These are phyloP conservation scores for Acacia pycnantha DNA, from an alignment of 331 rosid species.

Conservation along the genomic window DNA sequence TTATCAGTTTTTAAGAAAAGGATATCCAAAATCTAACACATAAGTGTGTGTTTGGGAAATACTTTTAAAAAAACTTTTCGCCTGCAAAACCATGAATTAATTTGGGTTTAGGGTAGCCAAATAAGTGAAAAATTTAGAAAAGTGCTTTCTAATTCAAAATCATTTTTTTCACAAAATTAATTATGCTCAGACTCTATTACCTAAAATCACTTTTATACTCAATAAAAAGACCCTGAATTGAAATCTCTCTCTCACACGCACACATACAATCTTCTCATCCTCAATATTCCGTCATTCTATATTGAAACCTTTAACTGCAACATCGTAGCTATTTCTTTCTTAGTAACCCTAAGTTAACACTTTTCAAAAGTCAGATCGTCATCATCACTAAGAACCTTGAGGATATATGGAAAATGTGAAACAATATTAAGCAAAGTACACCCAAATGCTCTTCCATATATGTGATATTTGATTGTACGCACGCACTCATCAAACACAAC, in stretches of 20 bases:
- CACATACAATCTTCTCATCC: neutral
- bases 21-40: neutral
- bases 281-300: neutral
- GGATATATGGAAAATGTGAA: neutral
- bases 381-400: neutral
- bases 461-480: constrained; percentile 18
- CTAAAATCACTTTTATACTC: neutral
- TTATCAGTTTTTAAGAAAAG: neutral
- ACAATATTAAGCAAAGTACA: too few relatives aligned
- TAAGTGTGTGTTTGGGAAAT: too few relatives aligned
- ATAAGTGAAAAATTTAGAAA: too few relatives aligned
- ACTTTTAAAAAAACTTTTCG: too few relatives aligned
- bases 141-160: too few relatives aligned
- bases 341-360: neutral
- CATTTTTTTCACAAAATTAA: too few relatives aligned
- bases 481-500: constrained; percentile 8
- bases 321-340: neutral
- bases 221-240: neutral
- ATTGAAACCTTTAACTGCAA: neutral
- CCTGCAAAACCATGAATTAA: too few relatives aligned
- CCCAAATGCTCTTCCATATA: constrained; percentile 1
- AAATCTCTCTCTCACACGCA: neutral
- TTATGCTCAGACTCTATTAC: too few relatives aligned
- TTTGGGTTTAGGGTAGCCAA: too few relatives aligned
- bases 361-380: neutral